These are phyloP conservation scores for Cryptococcus sp. DNA, from an alignment of 1,284 basidiomycete genomes.

Conservation along the genomic window DNA sequence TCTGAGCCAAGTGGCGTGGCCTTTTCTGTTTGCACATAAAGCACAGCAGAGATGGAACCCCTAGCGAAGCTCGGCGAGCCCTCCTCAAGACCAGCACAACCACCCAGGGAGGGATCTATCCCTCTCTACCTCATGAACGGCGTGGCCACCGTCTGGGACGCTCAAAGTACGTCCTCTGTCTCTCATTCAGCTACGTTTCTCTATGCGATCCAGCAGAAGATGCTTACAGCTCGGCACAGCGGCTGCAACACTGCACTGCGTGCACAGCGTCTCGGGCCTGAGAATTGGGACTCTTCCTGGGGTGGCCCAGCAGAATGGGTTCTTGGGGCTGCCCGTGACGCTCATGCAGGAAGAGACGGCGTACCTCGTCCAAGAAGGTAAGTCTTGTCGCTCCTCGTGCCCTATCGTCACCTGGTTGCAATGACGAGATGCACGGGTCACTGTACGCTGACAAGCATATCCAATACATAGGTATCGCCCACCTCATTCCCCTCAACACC, in stretches of 20 bases:
- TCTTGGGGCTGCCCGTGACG: conserved; percentile 83
- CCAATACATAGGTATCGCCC: conserved; percentile 60
- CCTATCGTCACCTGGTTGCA: not conserved
- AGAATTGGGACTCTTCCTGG: conserved; percentile 88
- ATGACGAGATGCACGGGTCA: not conserved
- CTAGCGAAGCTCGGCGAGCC: conserved; percentile 14
- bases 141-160: conserved; percentile 50
- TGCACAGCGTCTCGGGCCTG: conserved; percentile 79
- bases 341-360: conserved; percentile 90
- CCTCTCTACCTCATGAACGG: conserved; percentile 46
- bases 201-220: not conserved
- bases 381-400: conserved; percentile 16
- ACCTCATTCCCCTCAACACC: conserved; percentile 68
- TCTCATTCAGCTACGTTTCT: not conserved
- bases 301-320: conserved; percentile 93
- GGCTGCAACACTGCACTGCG: conserved; percentile 68
- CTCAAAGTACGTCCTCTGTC: conserved; percentile 36
- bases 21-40: not conserved
- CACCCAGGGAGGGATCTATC: conserved; percentile 23
- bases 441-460: not conserved
- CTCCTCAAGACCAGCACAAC: not conserved
- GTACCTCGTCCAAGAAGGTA: conserved; percentile 75
- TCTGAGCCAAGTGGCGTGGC: not conserved
- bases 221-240: conserved; percentile 51
- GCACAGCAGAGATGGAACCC: conserved; percentile 2